phyloP scores from a whole-genome alignment of 2,329 filamentous ascomycete species.

The Fusarium sp. region DNA sequence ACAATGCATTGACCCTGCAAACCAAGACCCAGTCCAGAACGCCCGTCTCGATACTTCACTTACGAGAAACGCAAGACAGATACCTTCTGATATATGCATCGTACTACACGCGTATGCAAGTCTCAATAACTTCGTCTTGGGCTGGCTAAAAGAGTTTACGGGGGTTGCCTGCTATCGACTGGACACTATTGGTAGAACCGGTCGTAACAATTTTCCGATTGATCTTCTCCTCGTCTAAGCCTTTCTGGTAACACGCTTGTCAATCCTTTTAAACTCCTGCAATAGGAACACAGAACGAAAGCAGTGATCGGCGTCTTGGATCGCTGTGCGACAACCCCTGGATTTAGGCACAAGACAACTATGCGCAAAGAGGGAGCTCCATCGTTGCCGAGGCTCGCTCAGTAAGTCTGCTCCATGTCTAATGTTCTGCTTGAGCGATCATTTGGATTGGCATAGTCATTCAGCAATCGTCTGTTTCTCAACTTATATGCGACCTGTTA shows the following conservation, averaged over 20 bases:
- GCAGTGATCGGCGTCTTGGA: not conserved
- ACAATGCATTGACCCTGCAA: not conserved
- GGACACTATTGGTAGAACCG: not conserved
- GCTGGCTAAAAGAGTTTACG: not conserved
- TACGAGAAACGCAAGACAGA: not conserved
- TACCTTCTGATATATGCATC: constrained; percentile 1
- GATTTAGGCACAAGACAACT: not conserved
- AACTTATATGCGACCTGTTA: not conserved
- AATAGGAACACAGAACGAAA: constrained; percentile 9
- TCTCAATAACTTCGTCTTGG: not conserved
- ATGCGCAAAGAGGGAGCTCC: not conserved
- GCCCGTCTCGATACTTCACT: constrained; percentile 2
- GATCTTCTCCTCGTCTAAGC: constrained; percentile 5
- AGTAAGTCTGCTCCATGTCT: not conserved
- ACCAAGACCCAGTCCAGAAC: not conserved
- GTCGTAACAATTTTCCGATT: not conserved
- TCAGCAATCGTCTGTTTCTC: not conserved
- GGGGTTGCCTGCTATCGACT: not conserved
- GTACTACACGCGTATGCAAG: not conserved
- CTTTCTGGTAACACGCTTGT: constrained; percentile 5
- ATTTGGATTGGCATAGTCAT: not conserved
- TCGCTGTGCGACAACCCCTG: not conserved
- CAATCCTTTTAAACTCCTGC: constrained; percentile 9
- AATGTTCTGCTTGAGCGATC: not conserved
- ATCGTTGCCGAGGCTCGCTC: not conserved